These are phyloP conservation scores for Carex littledalei DNA, from an alignment of 176 grass and related monocot species.

Conservation along the genomic window DNA sequence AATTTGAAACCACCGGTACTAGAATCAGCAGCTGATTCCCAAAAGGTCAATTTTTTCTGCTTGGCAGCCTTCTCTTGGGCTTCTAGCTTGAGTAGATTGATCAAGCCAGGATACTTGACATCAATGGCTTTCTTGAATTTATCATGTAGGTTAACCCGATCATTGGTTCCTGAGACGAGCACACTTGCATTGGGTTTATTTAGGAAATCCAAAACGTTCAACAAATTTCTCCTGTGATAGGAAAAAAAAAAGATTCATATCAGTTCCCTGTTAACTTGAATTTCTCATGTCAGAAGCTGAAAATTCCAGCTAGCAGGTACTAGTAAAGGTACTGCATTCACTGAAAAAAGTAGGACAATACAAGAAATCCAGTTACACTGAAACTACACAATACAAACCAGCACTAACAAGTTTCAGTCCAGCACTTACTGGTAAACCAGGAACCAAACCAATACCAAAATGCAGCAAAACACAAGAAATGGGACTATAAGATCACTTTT, in stretches of 20 bases:
- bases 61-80: conserved; percentile 52
- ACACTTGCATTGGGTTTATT: conserved; percentile 73
- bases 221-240: conserved; percentile 66
- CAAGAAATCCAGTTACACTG: neutral
- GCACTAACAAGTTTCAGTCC: neutral
- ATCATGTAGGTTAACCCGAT: conserved; percentile 74
- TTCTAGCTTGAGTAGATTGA: conserved; percentile 54
- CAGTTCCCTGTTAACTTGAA: neutral
- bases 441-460: neutral
- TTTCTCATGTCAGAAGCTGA: neutral
- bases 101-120: conserved; percentile 49
- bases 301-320: neutral
- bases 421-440: neutral
- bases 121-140: conserved; percentile 66
- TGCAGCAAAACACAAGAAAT: neutral
- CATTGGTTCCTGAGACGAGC: conserved; percentile 74
- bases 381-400: neutral
- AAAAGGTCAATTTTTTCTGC: conserved; percentile 65
- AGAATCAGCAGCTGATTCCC: conserved; percentile 66
- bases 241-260: neutral
- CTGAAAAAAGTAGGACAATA: neutral
- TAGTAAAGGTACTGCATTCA: neutral
- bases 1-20: conserved; percentile 85
- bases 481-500: neutral
- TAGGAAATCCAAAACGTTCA: conserved; percentile 92